These are phyloP conservation scores for Ogataea henricii DNA, from an alignment of 805 yeast genomes.

Conservation along the genomic window DNA sequence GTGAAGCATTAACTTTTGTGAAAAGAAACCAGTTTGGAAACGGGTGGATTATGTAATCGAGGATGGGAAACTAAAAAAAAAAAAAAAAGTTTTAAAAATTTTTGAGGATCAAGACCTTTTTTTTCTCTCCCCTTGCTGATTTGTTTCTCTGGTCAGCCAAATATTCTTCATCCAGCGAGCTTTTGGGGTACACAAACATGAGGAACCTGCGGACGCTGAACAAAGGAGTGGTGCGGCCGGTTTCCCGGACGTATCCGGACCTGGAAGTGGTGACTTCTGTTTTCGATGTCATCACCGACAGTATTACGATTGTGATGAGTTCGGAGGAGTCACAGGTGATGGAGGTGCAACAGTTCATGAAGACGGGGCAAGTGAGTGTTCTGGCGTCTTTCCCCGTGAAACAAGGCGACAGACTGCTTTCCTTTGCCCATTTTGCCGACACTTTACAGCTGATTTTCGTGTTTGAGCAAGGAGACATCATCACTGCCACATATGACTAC, in stretches of 20 bases:
- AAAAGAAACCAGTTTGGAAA: too few relatives aligned
- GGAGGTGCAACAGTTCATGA: constrained; percentile 78
- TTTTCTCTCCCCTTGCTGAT: too few relatives aligned
- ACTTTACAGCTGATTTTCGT: constrained; percentile 65
- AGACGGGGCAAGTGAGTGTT: constrained; percentile 56
- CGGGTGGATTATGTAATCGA: constrained; percentile 12
- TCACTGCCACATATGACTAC: constrained; percentile 62
- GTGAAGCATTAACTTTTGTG: not conserved
- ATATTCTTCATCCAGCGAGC: too few relatives aligned
- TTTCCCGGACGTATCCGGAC: constrained; percentile 65
- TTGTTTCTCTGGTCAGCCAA: too few relatives aligned
- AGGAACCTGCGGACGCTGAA: constrained; percentile 44
- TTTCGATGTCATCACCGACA: constrained; percentile 75
- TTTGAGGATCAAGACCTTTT: not conserved
- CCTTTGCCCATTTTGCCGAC: constrained; percentile 72
- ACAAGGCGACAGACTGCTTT: constrained; percentile 45
- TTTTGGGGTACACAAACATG: too few relatives aligned
- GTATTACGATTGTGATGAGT: constrained; percentile 65
- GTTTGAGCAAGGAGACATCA: constrained; percentile 74
- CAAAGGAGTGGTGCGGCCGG: constrained; percentile 52
- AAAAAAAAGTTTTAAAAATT: constrained; percentile 13
- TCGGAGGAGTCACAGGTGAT: constrained; percentile 52
- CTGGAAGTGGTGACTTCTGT: constrained; percentile 52
- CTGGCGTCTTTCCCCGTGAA: constrained; percentile 63
- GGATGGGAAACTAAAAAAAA: not conserved